These are phyloP conservation scores for Trichophyton verrucosum DNA, from an alignment of 2,329 filamentous ascomycete species.

Conservation along the genomic window DNA sequence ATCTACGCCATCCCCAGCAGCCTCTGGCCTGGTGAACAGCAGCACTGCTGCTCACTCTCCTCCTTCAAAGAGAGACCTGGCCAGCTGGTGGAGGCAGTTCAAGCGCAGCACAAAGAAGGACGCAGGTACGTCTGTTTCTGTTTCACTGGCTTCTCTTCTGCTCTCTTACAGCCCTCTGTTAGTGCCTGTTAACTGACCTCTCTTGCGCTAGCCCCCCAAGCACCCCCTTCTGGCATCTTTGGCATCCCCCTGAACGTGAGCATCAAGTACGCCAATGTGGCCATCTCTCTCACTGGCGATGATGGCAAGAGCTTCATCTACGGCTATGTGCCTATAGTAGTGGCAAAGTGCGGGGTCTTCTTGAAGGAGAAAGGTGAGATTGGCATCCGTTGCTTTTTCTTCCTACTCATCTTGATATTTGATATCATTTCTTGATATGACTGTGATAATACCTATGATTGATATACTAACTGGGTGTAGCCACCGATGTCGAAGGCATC, in stretches of 20 bases:
- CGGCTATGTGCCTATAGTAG: slow-evolving; percentile 94
- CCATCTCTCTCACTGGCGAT: slow-evolving; percentile 88
- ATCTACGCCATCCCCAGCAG: slow-evolving; percentile 22
- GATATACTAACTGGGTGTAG: slow-evolving; percentile 38
- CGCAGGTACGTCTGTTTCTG: slow-evolving; percentile 39
- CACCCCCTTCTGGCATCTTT: slow-evolving; percentile 63
- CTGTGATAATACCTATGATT: slow-evolving; percentile 8
- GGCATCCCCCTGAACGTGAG: slow-evolving; percentile 85
- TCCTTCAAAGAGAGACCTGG: slow-evolving; percentile 73
- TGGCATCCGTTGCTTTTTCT: neutral
- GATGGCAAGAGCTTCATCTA: slow-evolving; percentile 94
- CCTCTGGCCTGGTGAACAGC: too few species aligned
- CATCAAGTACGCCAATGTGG: slow-evolving; percentile 95
- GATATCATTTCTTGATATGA: neutral
- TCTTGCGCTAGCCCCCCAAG: slow-evolving; percentile 11
- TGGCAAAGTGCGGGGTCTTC: slow-evolving; percentile 95
- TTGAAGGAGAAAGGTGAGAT: slow-evolving; percentile 88
- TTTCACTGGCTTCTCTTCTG: neutral
- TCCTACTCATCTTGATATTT: neutral
- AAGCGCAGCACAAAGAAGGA: slow-evolving; percentile 57
- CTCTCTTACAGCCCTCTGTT: neutral
- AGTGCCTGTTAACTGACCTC: neutral
- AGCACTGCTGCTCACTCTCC: slow-evolving; percentile 43
- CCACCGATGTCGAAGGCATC: slow-evolving; percentile 88
- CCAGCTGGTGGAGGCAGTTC: slow-evolving; percentile 97